phyloP scores from a whole-genome alignment of 2,329 filamentous ascomycete species.

The Arthrinium puccinioides region DNA sequence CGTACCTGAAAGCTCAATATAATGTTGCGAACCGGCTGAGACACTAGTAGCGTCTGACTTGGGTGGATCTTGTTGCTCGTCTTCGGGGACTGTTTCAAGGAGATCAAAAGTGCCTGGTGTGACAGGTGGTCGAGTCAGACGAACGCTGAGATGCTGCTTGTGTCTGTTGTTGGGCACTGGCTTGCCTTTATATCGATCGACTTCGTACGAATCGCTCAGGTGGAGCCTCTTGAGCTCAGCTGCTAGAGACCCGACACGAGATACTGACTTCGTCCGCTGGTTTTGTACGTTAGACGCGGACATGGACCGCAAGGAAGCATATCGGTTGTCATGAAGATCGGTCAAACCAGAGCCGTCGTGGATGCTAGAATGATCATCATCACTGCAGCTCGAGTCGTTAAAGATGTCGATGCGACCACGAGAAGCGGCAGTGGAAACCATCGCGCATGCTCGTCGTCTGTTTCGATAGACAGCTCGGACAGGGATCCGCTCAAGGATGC shows the following conservation, averaged over 20 bases:
- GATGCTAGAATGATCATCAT: slow-evolving; percentile 12
- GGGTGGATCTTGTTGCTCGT: slow-evolving; percentile 12
- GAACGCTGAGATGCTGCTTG: slow-evolving; percentile 13
- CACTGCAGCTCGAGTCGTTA: slow-evolving; percentile 15
- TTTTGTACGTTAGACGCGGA: slow-evolving; percentile 22
- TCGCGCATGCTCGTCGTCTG: not conserved
- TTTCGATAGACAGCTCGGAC: not conserved
- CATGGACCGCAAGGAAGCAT: slow-evolving; percentile 19
- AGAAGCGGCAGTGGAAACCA: slow-evolving; percentile 10
- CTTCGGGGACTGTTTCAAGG: slow-evolving; percentile 21
- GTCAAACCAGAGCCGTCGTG: slow-evolving; percentile 6
- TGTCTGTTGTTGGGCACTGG: slow-evolving; percentile 8
- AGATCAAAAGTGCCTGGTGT: slow-evolving; percentile 19
- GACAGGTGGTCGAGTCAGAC: slow-evolving; percentile 15
- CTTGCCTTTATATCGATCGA: slow-evolving; percentile 8
- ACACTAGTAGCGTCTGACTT: slow-evolving; percentile 7
- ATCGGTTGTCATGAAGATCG: slow-evolving; percentile 3
- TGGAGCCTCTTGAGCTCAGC: slow-evolving; percentile 25
- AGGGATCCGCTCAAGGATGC: slow-evolving; percentile 9
- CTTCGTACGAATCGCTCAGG: slow-evolving; percentile 9
- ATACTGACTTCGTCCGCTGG: slow-evolving; percentile 11
- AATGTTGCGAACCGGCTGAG: slow-evolving; percentile 10
- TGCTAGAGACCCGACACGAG: slow-evolving; percentile 23
- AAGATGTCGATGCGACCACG: slow-evolving; percentile 15
- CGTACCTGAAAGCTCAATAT: slow-evolving; percentile 20